A percentile compares a stretch with the other conserved stretches of the same genome.
Evolutionary conservation across 495 filamentous ascomycete genomes (phyloP).

Genomic region (Pseudomonodictys pantanalensis): DNA sequence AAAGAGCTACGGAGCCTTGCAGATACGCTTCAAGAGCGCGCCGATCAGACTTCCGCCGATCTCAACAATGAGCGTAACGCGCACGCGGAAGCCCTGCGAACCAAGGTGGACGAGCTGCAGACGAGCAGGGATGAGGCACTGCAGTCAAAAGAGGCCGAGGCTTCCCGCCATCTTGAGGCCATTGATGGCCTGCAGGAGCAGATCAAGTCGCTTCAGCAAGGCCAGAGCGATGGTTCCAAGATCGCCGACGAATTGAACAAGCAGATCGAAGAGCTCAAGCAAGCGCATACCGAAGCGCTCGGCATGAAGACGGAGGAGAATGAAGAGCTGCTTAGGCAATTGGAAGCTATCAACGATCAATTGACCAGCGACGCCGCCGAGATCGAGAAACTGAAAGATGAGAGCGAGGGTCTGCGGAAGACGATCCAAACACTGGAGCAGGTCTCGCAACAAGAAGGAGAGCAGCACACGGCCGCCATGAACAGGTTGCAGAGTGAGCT

Average conservation of each 20-base stretch:
- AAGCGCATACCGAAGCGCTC: conserved; percentile 21
- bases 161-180: conserved; percentile 19
- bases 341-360: conserved; percentile 31
- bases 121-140: conserved; percentile 11
- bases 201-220: conserved; percentile 28
- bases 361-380: conserved; percentile 18
- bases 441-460: conserved; percentile 15
- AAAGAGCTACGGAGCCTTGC: conserved; percentile 14
- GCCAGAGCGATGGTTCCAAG: conserved; percentile 29
- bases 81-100: conserved; percentile 3
- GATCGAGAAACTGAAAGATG: conserved; percentile 17
- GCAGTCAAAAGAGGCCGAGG: conserved; percentile 21
- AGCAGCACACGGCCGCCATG: conserved; percentile 16
- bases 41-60: conserved; percentile 10
- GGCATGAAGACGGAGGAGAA: conserved; percentile 21
- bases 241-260: conserved; percentile 24
- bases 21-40: conserved; percentile 20
- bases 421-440: conserved; percentile 28
- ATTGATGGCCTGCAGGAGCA: conserved; percentile 27
- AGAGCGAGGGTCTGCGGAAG: conserved; percentile 26
- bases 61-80: conserved; percentile 22
- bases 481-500: conserved; percentile 18
- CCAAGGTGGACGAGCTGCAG: conserved; percentile 18
- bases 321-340: conserved; percentile 28
- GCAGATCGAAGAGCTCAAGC: conserved; percentile 28